Evolutionary conservation across 306 rosid genomes (phyloP), one percentile per base, ranked within the genome.

Genomic region (Sicyos baderoa): DNA sequence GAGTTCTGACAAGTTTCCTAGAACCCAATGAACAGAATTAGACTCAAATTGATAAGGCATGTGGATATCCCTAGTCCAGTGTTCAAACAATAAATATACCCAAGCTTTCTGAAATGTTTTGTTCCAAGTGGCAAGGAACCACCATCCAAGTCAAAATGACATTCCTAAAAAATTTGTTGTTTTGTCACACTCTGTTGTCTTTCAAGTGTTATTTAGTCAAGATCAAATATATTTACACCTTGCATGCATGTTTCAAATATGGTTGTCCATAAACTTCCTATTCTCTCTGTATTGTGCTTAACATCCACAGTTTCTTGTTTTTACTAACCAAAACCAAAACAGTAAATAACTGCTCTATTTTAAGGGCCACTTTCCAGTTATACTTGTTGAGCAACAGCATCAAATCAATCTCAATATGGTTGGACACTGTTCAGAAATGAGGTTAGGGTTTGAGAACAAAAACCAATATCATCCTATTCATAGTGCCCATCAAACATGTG

Each of bases 91-190:
- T 7, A 21, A 18, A 65, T 3, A 65, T 47, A 21, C 40, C n/a
- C 40, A n/a, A n/a, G n/a, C n/a, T n/a, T n/a, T 19, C 48, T n/a
- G n/a, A n/a, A 64, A 65, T 14, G 10, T 65, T 47, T 55, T 22
- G 40, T 65, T 65, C 71, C 71, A 65, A 45, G 37, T 2, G 47
- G 54, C 35, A 22, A 22, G 71, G 71, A 65, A 65, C 37, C 37
- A 45, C 21, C 32, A 65, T 65, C 9, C 55, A 18, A 47, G 37
- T 44, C n/a, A 18, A 13, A 44, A 64, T 44, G 18, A 64, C 53
- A 18, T 53, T 44, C 29, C 53, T 19, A 15, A 44, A 63, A 58
- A 58, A 15, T 59, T 7, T 29, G 19, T 15, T 12, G 4, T 45
- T 58, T 13, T 6, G 3, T 27, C 13, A 14, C 3, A 27, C 44